phyloP scores from a whole-genome alignment of 2,329 filamentous ascomycete genomes.

The Phoma sp. region DNA sequence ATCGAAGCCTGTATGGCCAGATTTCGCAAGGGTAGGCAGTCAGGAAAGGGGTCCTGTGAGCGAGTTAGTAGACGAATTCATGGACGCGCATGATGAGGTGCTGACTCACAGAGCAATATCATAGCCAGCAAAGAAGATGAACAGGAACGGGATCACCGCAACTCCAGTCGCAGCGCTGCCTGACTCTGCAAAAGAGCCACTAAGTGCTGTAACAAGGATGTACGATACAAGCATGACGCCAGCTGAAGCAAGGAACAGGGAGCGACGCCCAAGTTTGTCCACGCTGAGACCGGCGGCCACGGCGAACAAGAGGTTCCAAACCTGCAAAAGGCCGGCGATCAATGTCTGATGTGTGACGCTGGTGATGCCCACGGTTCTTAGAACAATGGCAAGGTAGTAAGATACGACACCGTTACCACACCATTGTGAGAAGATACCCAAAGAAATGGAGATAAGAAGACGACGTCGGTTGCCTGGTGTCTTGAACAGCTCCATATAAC shows the following conservation, averaged over 20 bases:
- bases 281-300: slow-evolving; percentile 48
- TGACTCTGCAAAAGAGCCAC: slow-evolving; percentile 33
- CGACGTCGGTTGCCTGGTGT: slow-evolving; percentile 47
- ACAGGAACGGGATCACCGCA: slow-evolving; percentile 21
- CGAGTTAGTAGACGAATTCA: slow-evolving; percentile 58
- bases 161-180: slow-evolving; percentile 1
- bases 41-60: slow-evolving; percentile 33
- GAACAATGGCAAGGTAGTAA: slow-evolving; percentile 46
- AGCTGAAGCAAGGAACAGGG: slow-evolving; percentile 52
- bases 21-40: slow-evolving; percentile 44
- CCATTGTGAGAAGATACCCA: slow-evolving; percentile 49
- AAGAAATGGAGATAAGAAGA: slow-evolving; percentile 45
- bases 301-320: slow-evolving; percentile 49
- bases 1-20: slow-evolving; percentile 38
- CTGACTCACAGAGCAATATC: slow-evolving; percentile 41
- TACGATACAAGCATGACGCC: slow-evolving; percentile 53
- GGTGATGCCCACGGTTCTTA: slow-evolving; percentile 48
- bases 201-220: slow-evolving; percentile 50
- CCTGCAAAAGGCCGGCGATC: slow-evolving; percentile 49
- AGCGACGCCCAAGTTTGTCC: slow-evolving; percentile 52
- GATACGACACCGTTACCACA: slow-evolving; percentile 49
- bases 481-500: slow-evolving; percentile 23
- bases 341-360: slow-evolving; percentile 40
- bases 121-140: slow-evolving; percentile 23
- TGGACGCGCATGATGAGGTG: slow-evolving; percentile 10